Conservation (phyloP, 2,329 filamentous ascomycete genomes). For the Exserohilum rostratum region DNA sequence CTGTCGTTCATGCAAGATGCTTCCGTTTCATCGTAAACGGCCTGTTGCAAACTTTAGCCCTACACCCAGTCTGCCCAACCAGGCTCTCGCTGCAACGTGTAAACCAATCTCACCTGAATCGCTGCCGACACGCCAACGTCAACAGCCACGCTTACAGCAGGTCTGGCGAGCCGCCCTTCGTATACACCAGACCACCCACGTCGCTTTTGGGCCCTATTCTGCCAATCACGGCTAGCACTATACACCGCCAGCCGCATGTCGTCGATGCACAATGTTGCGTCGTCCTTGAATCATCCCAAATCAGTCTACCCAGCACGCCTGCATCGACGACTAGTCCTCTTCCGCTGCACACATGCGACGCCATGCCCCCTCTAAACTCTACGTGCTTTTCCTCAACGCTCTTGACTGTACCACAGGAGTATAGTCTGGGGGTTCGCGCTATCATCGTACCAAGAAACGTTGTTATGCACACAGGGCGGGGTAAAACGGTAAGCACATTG, state of each 20-base stretch:
- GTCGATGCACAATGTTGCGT: background rate
- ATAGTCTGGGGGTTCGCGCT: background rate
- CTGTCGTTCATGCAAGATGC: background rate
- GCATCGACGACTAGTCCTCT: background rate
- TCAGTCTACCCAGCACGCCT: background rate
- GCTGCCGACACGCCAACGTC: background rate
- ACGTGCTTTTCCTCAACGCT: too few relatives aligned
- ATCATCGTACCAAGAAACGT: background rate
- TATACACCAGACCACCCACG: conserved; percentile 8
- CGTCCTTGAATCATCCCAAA: background rate
- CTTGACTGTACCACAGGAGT: too few relatives aligned
- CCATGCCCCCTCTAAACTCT: background rate
- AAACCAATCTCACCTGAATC: conserved; percentile 6
- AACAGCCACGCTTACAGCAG: conserved; percentile 18
- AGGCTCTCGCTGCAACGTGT: background rate
- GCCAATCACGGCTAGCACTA: conserved; percentile 21
- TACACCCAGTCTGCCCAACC: background rate
- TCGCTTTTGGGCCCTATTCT: conserved; percentile 16
- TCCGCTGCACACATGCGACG: background rate
- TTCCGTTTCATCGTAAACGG: background rate
- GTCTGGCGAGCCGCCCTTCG: conserved; percentile 26
- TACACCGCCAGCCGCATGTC: conserved; percentile 8
- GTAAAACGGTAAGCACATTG: background rate
- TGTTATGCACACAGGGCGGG: background rate
- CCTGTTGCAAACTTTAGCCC: background rate